phyloP scores from a whole-genome alignment of 208 protist species.

The Acanthamoeba culbertsoni region DNA sequence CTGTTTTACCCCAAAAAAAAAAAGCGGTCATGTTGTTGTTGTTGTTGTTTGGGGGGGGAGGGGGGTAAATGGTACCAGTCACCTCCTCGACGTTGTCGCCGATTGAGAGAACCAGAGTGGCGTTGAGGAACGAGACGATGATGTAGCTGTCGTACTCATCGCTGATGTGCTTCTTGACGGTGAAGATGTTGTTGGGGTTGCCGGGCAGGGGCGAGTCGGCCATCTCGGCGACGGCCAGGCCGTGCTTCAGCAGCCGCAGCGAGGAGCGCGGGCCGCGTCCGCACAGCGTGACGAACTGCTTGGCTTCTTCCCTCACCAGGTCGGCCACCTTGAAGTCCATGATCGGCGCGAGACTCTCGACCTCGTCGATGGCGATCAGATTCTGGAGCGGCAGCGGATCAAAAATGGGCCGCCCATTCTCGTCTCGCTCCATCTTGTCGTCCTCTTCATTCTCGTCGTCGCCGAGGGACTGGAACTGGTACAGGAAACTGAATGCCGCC shows the following conservation, averaged over 20 bases:
- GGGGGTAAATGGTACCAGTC: too few relatives aligned
- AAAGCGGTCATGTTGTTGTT: too few relatives aligned
- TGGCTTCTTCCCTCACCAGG: constrained; percentile 77
- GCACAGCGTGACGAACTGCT: constrained; percentile 86
- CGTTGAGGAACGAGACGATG: constrained; percentile 89
- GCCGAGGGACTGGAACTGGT: constrained; percentile 91
- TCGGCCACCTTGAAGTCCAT: constrained; percentile 83
- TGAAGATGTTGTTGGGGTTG: constrained; percentile 80
- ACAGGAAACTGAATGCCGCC: constrained; percentile 64
- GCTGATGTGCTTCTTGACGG: constrained; percentile 62
- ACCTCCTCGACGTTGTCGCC: constrained; percentile 89
- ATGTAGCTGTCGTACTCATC: constrained; percentile 88
- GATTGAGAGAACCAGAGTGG: constrained; percentile 88
- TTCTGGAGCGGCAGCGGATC: constrained; percentile 81
- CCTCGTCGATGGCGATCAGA: constrained; percentile 81
- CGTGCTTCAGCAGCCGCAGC: constrained; percentile 88
- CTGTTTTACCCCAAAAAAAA: too few relatives aligned
- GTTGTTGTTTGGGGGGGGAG: too few relatives aligned
- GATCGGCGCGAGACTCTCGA: constrained; percentile 86
- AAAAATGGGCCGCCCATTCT: constrained; percentile 64
- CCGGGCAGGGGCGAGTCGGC: constrained; percentile 83
- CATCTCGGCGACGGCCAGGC: constrained; percentile 84
- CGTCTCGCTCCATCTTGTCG: not conserved
- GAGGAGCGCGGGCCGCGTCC: constrained; percentile 82
- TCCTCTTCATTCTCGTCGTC: constrained; percentile 81